Base-by-base conservation (phyloP, 441 rosid genomes). In the Pelargonium cotyledonis region DNA sequence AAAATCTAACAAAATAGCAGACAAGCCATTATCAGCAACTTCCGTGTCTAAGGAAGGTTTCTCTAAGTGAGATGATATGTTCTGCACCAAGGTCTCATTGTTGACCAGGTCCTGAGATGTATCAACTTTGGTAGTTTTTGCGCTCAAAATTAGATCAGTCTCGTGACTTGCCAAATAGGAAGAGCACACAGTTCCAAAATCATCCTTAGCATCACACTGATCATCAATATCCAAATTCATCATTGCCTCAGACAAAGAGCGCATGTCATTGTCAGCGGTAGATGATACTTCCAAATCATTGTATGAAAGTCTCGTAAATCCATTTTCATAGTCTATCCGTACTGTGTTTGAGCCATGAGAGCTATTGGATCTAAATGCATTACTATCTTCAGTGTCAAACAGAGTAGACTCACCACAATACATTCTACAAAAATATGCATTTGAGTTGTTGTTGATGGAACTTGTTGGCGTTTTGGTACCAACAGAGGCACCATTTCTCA, bases 251-350 rank as follows among this genome's bases (percentile, higher is more conserved):
- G 73, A 53, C 38, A 65, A 44, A 35, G 79, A 76, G 35, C 44
- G 63, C 46, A 68, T 29, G 31, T 29, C 31, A 29, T 29, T 62
- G 64, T 62, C 55, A 26, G 77, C 66, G 65, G n/a, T 51, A 60
- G 73, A 76, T 47, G 69, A 68, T 23, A 68, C 63, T 29, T 75
- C 79, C 71, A 26, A 23, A 12, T 70, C 68, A 66, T 67, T 67
- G 44, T 68, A 71, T 23, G 61, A 29, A 66, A 15, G 60, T 55
- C 12, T 70, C 63, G 7, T 16, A 63, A 43, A 35, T 75, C 76
- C 72, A 63, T 63, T 66, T 63, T 55, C 70, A 19, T 55, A 15
- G 15, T 26, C 55, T 46, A 44, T 55, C 14, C 29, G 58, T 1
- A 46, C 62, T 44, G 61, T 14, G 44, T 71, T 69, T 18, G 72